phyloP scores from a whole-genome alignment of 2,329 filamentous ascomycete species.

The Penicillium nordicum region DNA sequence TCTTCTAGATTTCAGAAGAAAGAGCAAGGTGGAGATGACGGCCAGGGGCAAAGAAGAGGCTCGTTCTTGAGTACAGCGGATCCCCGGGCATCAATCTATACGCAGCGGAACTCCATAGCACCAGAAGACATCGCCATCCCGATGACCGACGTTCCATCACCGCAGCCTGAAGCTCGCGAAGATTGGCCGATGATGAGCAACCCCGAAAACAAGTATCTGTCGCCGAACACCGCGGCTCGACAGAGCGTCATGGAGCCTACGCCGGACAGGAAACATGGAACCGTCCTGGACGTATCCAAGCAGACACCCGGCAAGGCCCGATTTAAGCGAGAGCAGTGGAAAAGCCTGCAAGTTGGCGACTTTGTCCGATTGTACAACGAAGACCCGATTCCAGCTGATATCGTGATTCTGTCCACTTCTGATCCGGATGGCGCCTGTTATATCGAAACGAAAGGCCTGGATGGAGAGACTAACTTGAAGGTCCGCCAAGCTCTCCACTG shows the following conservation, averaged over 20 bases:
- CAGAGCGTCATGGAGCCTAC: slow-evolving; percentile 28
- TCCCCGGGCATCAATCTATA: slow-evolving; percentile 55
- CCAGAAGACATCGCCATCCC: slow-evolving; percentile 68
- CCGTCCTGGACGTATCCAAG: slow-evolving; percentile 69
- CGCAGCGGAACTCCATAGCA: slow-evolving; percentile 45
- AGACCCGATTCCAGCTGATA: slow-evolving; percentile 89
- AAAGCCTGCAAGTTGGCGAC: slow-evolving; percentile 90
- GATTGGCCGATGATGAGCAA: slow-evolving; percentile 38
- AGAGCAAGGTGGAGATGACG: slow-evolving; percentile 30
- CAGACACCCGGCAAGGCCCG: slow-evolving; percentile 66
- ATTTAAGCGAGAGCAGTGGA: slow-evolving; percentile 94
- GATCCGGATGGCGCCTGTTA: slow-evolving; percentile 94
- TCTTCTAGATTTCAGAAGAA: slow-evolving; percentile 49
- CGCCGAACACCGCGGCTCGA: slow-evolving; percentile 30
- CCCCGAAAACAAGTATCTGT: slow-evolving; percentile 32
- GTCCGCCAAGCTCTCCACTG: slow-evolving; percentile 87
- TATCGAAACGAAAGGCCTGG: slow-evolving; percentile 95
- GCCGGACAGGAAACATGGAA: slow-evolving; percentile 54
- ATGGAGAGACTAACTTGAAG: slow-evolving; percentile 96
- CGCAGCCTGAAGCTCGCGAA: slow-evolving; percentile 56
- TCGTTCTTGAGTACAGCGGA: slow-evolving; percentile 63
- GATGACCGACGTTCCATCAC: slow-evolving; percentile 92
- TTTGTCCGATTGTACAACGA: slow-evolving; percentile 96
- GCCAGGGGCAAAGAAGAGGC: slow-evolving; percentile 56
- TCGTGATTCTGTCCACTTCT: slow-evolving; percentile 88